phyloP scores from a whole-genome alignment of 768 basidiomycete species.

The Goffeauzyma gilvescens region DNA sequence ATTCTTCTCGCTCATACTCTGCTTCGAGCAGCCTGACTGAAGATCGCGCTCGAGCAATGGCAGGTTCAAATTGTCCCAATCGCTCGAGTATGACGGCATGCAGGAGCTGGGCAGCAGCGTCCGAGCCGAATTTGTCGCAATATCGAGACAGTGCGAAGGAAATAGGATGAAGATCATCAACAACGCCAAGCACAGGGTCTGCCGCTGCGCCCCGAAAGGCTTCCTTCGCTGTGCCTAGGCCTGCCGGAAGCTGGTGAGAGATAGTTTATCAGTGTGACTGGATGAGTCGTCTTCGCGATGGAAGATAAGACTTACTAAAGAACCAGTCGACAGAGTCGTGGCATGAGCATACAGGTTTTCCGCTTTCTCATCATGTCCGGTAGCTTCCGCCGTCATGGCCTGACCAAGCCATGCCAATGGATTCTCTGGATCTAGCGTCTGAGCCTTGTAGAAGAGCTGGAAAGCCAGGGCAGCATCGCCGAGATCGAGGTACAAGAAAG shows the following conservation, averaged over 20 bases:
- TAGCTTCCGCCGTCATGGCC: conserved; percentile 26
- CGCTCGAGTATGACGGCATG: conserved; percentile 69
- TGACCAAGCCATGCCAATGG: conserved; percentile 80
- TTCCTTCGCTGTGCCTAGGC: too few relatives aligned
- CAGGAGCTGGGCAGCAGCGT: conserved; percentile 62
- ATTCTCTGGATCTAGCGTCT: conserved; percentile 79
- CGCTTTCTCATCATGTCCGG: conserved; percentile 41
- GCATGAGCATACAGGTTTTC: conserved; percentile 38
- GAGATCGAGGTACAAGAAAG: conserved; percentile 64
- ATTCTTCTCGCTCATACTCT: conserved; percentile 73
- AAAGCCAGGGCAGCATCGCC: conserved; percentile 64
- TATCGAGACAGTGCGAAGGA: conserved; percentile 70
- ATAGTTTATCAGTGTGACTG: too few relatives aligned
- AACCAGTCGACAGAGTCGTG: conserved; percentile 28
- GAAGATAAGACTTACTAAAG: conserved; percentile 30
- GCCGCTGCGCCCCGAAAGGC: too few relatives aligned
- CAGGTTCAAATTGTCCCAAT: conserved; percentile 50
- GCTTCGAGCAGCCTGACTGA: conserved; percentile 62
- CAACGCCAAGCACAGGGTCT: too few relatives aligned
- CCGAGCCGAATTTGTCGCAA: conserved; percentile 45
- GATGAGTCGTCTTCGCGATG: too few relatives aligned
- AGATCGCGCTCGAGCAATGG: conserved; percentile 40
- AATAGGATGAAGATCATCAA: too few relatives aligned
- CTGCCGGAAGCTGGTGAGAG: too few relatives aligned
- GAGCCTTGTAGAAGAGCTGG: conserved; percentile 68